A percentile compares a stretch with the other conserved stretches of the same genome.
These are phyloP conservation scores for Geotrichum macrosporum DNA, from an alignment of 1,139 yeast species.

Conservation along the genomic window DNA sequence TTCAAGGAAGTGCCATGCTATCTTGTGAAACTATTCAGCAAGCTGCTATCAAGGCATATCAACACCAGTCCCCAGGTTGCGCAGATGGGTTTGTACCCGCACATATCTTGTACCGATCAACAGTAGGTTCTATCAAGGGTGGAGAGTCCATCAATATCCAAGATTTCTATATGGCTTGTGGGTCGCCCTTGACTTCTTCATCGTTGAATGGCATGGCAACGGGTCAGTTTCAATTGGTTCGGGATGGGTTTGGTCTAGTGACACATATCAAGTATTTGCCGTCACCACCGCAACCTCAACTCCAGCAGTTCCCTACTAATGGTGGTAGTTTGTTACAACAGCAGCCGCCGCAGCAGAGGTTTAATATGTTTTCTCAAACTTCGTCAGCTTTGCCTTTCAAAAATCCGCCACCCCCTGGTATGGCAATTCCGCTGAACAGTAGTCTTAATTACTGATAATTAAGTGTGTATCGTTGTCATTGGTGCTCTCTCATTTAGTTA, in stretches of 20 bases:
- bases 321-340: no score
- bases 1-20: constrained; percentile 6
- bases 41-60: constrained; percentile 33
- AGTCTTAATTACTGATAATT: not conserved
- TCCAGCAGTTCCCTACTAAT: no score
- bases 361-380: constrained; percentile 3
- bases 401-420: not conserved
- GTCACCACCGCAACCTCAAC: not conserved
- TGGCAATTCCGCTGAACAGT: not conserved
- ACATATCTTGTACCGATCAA: constrained; percentile 35
- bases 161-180: constrained; percentile 35
- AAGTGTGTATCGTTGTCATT: no score
- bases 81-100: constrained; percentile 38
- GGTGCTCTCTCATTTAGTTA: not conserved
- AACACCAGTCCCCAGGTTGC: constrained; percentile 28
- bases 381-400: not conserved
- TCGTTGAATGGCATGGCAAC: constrained; percentile 17
- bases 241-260: constrained; percentile 38
- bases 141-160: constrained; percentile 29
- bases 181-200: constrained; percentile 15
- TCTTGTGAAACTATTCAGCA: constrained; percentile 24
- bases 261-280: constrained; percentile 31
- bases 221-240: constrained; percentile 30
- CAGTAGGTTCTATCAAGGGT: constrained; percentile 23
- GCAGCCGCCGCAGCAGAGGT: constrained; percentile 9